These are phyloP conservation scores for Hypomontagnella submonticulosa DNA, from an alignment of 495 filamentous ascomycete genomes.

Conservation along the genomic window DNA sequence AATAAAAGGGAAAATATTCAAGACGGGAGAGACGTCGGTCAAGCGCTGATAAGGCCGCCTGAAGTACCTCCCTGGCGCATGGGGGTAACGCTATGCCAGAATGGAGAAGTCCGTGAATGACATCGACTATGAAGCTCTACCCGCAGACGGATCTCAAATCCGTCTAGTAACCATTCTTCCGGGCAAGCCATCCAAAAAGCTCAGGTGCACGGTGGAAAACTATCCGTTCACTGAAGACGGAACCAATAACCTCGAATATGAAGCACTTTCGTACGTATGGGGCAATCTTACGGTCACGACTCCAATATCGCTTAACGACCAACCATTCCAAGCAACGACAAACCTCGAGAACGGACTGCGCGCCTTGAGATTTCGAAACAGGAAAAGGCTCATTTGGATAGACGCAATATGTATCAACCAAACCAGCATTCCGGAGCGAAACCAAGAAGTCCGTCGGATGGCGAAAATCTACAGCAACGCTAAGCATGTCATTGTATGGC, in stretches of 20 bases:
- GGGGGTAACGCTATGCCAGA: too few relatives aligned
- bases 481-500: slow-evolving; percentile 15
- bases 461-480: slow-evolving; percentile 23
- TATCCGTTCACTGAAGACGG: slow-evolving; percentile 10
- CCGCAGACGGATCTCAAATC: slow-evolving; percentile 23
- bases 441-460: slow-evolving; percentile 30
- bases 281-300: slow-evolving; percentile 14
- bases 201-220: slow-evolving; percentile 18
- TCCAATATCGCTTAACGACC: slow-evolving; percentile 17
- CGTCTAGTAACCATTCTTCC: slow-evolving; percentile 17
- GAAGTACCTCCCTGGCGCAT: too few relatives aligned
- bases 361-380: slow-evolving; percentile 8
- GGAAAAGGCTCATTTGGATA: slow-evolving; percentile 18
- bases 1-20: too few relatives aligned
- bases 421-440: slow-evolving; percentile 16
- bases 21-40: too few relatives aligned
- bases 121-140: slow-evolving; percentile 6
- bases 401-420: slow-evolving; percentile 34
- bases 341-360: slow-evolving; percentile 20
- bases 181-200: background rate
- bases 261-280: slow-evolving; percentile 36
- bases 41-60: too few relatives aligned
- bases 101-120: slow-evolving; percentile 8
- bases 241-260: slow-evolving; percentile 5
- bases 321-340: slow-evolving; percentile 15